Base-by-base conservation (phyloP, 805 yeast species). In the Priceomyces melissophilus region DNA sequence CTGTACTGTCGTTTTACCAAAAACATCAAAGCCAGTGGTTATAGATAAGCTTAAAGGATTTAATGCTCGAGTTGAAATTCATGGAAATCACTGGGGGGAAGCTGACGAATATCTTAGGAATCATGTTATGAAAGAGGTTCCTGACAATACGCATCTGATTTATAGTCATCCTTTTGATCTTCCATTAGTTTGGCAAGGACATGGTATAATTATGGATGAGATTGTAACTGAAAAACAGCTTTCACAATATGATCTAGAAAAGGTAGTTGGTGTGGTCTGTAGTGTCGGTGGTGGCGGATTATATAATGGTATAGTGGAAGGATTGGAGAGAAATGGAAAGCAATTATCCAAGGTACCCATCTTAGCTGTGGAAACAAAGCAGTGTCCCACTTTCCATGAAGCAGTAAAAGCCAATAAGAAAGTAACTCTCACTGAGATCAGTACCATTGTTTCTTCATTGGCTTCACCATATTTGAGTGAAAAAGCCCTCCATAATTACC, bases 281-380 rank as follows among this genome's bases (percentile, higher is more conserved):
- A 56, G 63, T 37, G 61, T 55, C 31, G 68, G 68, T 9, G 68
- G 68, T n/a, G 68, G 67, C 4, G 67, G 68, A 3, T 48, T 63
- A 17, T 54, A 60, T 45, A 53, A 49, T 43, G 68, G 68, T 1
- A 43, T 61, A 3, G 53, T 60, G 10, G 43, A 42, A 6, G 68
- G 65, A 4, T 44, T 60, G 12, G 37, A 45, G 12, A 40, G 50
- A n/a, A 50, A 50, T 23, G 30, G 34, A 10, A 12, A 20, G 4
- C 30, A 27, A 12, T 34, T 54, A 7, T 9, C 40, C 7, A 28
- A 49, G 9, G 54, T 53, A 1, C 59, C 62, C 0, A 57, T 62
- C 2, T 35, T 63, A 13, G 60, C 60, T 2, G 48, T 63, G 28
- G 67, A 63, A 43, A 52, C 67, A 2, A 26, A 37, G 10, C 60